Evolutionary conservation across 805 yeast species (phyloP).

Genomic region (Wickerhamomyces subpelliculosus): DNA sequence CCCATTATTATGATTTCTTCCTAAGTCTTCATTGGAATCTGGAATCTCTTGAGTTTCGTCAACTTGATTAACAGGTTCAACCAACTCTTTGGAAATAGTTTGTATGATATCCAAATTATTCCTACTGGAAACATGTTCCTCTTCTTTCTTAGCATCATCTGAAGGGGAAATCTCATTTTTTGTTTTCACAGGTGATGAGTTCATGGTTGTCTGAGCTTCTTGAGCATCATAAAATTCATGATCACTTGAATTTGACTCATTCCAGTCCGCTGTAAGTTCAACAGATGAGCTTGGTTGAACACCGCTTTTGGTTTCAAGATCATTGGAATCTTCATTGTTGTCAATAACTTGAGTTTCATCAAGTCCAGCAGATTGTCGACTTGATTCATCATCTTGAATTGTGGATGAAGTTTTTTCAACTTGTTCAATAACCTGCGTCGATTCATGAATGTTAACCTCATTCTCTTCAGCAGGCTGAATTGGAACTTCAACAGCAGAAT

Average conservation of each 20-base stretch:
- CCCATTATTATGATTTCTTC: no score
- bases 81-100: background rate
- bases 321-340: no score
- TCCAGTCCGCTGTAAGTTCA: background rate
- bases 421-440: background rate
- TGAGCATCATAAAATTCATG: background rate
- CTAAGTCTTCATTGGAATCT: background rate
- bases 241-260: background rate
- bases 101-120: no score
- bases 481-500: background rate
- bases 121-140: no score
- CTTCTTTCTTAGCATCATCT: no score
- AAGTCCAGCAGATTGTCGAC: no score
- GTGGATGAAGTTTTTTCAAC: no score
- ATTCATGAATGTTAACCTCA: background rate
- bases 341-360: background rate
- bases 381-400: no score
- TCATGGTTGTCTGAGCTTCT: background rate
- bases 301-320: background rate
- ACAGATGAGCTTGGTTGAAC: background rate
- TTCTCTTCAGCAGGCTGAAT: background rate
- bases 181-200: slow-evolving; percentile 1
- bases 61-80: background rate
- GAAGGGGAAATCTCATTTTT: no score
- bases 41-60: background rate